phyloP scores from a whole-genome alignment of 2,329 filamentous ascomycete species.

The Xylaria sp. region DNA sequence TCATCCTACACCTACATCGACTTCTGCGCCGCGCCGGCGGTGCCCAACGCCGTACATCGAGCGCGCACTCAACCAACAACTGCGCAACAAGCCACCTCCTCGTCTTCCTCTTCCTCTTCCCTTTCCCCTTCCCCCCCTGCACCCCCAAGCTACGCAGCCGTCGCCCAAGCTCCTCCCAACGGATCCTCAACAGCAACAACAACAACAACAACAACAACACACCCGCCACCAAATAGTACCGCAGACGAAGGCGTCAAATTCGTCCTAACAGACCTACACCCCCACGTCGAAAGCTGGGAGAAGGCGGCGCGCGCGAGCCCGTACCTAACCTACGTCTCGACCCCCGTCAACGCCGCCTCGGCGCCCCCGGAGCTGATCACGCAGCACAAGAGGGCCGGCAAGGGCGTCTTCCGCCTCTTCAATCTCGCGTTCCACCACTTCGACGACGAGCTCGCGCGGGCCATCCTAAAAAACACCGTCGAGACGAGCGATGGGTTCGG shows the following conservation, averaged over 20 bases:
- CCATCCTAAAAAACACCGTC: constrained; percentile 68
- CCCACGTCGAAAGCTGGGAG: constrained; percentile 66
- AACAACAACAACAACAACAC: background rate
- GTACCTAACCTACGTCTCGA: constrained; percentile 63
- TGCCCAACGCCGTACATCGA: constrained; percentile 70
- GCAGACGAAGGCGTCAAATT: constrained; percentile 53
- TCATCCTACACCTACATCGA: constrained; percentile 70
- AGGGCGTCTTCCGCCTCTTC: constrained; percentile 70
- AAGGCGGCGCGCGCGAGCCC: constrained; percentile 56
- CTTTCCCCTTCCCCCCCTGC: no score
- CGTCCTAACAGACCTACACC: constrained; percentile 70
- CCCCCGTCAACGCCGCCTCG: constrained; percentile 68
- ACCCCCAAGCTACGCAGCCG: constrained; percentile 37
- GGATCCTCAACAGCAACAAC: background rate
- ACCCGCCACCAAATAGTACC: background rate
- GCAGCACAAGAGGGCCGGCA: constrained; percentile 42
- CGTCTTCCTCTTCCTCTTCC: background rate
- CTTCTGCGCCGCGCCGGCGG: constrained; percentile 77
- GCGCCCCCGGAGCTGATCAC: constrained; percentile 58
- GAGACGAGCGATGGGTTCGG: constrained; percentile 70
- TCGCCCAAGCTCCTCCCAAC: constrained; percentile 9
- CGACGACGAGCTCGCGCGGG: constrained; percentile 63
- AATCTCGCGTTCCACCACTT: constrained; percentile 82
- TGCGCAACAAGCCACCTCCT: constrained; percentile 27
- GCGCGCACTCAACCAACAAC: constrained; percentile 58